A percentile compares a stretch with the other conserved stretches of the same genome.
Evolutionary conservation across 192 early-diverging fungal species (phyloP).

Genomic region (Coemansia sp.): DNA sequence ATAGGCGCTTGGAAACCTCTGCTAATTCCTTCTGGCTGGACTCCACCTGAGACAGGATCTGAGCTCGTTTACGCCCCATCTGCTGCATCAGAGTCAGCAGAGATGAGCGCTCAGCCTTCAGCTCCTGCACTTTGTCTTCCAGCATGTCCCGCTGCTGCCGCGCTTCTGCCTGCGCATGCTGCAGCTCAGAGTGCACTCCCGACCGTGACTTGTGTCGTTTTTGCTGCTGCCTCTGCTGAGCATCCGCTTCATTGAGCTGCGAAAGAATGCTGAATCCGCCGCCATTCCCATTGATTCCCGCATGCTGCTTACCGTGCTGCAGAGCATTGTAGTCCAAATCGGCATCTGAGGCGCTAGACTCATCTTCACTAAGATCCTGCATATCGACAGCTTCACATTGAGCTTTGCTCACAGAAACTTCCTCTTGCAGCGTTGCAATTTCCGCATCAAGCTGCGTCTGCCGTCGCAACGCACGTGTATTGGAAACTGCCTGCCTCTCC

Average conservation of each 20-base stretch:
- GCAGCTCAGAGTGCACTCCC: slow-evolving; percentile 1
- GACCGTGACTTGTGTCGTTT: too few species aligned
- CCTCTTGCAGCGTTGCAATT: slow-evolving; percentile 1
- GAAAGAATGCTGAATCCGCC: slow-evolving; percentile 2
- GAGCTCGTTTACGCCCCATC: too few species aligned
- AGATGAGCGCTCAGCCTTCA: slow-evolving; percentile 15
- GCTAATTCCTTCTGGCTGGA: too few species aligned
- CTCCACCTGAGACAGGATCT: too few species aligned
- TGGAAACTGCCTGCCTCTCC: slow-evolving; percentile 4
- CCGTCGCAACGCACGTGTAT: slow-evolving; percentile 6
- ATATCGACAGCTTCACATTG: too few species aligned
- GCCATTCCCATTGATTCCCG: background rate
- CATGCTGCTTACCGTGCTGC: background rate
- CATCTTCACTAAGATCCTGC: too few species aligned
- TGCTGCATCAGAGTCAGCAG: too few species aligned
- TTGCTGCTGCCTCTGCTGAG: background rate
- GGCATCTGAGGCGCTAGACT: too few species aligned
- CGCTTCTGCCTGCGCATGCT: slow-evolving; percentile 7
- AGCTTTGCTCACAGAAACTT: background rate
- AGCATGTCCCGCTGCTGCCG: slow-evolving; percentile 12
- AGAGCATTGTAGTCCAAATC: background rate
- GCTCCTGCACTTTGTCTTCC: slow-evolving; percentile 18
- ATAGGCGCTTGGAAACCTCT: too few species aligned
- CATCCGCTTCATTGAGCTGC: slow-evolving; percentile 3
- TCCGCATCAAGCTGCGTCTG: slow-evolving; percentile 12